phyloP scores from a whole-genome alignment of 2,329 filamentous ascomycete genomes.

The Aspergillus pseudoviridinutans region DNA sequence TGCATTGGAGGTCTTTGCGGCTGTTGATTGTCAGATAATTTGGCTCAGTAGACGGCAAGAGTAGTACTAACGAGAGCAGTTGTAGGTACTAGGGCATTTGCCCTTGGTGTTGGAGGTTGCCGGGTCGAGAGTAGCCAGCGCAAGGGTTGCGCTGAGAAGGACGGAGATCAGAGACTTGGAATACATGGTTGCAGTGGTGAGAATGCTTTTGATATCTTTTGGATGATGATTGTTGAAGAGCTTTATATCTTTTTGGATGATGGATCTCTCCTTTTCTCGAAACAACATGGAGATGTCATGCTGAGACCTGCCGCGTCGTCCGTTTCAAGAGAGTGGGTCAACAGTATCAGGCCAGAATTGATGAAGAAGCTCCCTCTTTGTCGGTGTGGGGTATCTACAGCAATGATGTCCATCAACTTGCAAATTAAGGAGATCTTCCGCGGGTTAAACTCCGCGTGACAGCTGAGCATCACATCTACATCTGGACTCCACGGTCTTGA shows the following conservation, averaged over 20 bases:
- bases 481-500: not conserved
- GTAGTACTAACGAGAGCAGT: constrained; percentile 24
- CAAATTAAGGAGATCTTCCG: not conserved
- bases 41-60: not conserved
- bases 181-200: not conserved
- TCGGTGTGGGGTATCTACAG: not conserved
- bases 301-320: constrained; percentile 6
- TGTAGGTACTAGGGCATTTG: constrained; percentile 25
- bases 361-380: not conserved
- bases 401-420: not conserved
- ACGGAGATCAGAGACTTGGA: constrained; percentile 7
- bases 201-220: not conserved
- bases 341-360: not conserved
- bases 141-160: constrained; percentile 12
- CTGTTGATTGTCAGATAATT: constrained; percentile 9
- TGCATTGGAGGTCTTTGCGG: constrained; percentile 30
- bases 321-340: constrained; percentile 2
- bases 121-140: constrained; percentile 29
- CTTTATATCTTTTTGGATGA: constrained; percentile 25
- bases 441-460: not conserved
- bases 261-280: constrained; percentile 11
- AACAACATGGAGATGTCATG: constrained; percentile 10
- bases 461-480: not conserved
- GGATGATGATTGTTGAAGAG: constrained; percentile 18
- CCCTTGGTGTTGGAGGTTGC: constrained; percentile 35